Percentiles rank a stretch among this genome's conserved stretches.
These are phyloP conservation scores for Penicillium bialowiezense DNA, from an alignment of 495 filamentous ascomycete species.

Conservation along the genomic window DNA sequence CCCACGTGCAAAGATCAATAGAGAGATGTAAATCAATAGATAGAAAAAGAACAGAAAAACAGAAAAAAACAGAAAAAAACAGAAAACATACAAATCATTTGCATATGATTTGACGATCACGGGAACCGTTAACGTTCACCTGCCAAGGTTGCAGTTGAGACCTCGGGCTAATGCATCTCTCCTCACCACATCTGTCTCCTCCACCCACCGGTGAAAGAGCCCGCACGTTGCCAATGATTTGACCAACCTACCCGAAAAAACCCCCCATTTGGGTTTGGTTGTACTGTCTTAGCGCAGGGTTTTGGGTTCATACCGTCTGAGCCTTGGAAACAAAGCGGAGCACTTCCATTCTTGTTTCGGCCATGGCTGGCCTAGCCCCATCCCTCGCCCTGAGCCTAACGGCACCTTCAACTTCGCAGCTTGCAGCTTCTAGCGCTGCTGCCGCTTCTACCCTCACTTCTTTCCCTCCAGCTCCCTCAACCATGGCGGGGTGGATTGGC, in stretches of 20 bases:
- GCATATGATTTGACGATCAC: neutral
- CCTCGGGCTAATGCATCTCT: neutral
- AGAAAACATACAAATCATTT: neutral
- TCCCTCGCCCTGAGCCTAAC: slow-evolving; percentile 22
- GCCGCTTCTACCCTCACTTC: slow-evolving; percentile 25
- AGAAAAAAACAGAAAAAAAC: neutral
- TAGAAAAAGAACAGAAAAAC: too few species aligned
- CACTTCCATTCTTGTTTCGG: neutral
- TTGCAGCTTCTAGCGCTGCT: slow-evolving; percentile 19
- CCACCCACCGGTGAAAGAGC: slow-evolving; percentile 21
- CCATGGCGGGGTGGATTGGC: slow-evolving; percentile 45
- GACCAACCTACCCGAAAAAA: slow-evolving; percentile 1
- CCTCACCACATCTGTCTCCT: slow-evolving; percentile 10
- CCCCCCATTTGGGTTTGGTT: slow-evolving; percentile 1
- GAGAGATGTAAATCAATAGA: too few species aligned
- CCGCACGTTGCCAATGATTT: slow-evolving; percentile 25
- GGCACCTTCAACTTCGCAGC: slow-evolving; percentile 16
- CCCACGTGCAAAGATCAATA: too few species aligned
- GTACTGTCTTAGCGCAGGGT: too few species aligned
- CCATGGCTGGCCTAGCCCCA: slow-evolving; percentile 21
- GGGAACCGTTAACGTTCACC: neutral
- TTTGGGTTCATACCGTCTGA: slow-evolving; percentile 9
- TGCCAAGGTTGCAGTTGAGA: neutral
- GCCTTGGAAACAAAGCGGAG: slow-evolving; percentile 16
- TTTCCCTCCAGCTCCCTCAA: slow-evolving; percentile 31